Evolutionary conservation across 805 yeast genomes (phyloP).

Genomic region (Grigorovia yakushimaensis): DNA sequence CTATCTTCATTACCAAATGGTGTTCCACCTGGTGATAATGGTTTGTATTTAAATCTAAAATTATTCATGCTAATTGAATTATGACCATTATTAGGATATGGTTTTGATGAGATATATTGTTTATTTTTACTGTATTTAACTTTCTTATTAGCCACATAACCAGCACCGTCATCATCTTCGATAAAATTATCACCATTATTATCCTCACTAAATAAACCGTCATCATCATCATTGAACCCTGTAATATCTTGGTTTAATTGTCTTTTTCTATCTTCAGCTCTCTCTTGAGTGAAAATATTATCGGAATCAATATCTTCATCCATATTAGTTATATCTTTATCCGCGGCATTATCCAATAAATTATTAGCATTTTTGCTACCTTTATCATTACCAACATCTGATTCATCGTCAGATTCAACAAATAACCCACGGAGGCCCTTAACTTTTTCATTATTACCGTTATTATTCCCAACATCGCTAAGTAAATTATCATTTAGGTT

Average conservation of each 20-base stretch:
- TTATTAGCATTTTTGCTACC: neutral
- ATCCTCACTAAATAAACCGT: slow-evolving; percentile 56
- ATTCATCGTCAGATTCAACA: slow-evolving; percentile 28
- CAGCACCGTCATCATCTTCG: slow-evolving; percentile 56
- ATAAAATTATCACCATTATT: slow-evolving; percentile 45
- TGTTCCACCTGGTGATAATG: slow-evolving; percentile 82
- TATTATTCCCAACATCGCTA: no score
- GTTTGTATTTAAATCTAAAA: slow-evolving; percentile 29
- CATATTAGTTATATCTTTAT: neutral
- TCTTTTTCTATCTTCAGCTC: slow-evolving; percentile 6
- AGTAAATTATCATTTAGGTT: neutral
- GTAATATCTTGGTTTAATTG: slow-evolving; percentile 13
- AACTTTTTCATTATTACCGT: slow-evolving; percentile 8
- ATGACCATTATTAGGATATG: neutral
- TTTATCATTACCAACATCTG: slow-evolving; percentile 14
- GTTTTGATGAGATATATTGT: neutral
- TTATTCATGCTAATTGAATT: neutral
- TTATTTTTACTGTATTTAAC: neutral
- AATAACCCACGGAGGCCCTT: slow-evolving; percentile 14
- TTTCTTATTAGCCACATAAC: slow-evolving; percentile 24
- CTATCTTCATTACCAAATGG: slow-evolving; percentile 62
- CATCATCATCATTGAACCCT: slow-evolving; percentile 26
- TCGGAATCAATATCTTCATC: slow-evolving; percentile 9
- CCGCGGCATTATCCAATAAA: slow-evolving; percentile 1
- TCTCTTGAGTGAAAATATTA: slow-evolving; percentile 19